Conservation (phyloP, 1,139 yeast species). For the Torulaspora pretoriensis region DNA sequence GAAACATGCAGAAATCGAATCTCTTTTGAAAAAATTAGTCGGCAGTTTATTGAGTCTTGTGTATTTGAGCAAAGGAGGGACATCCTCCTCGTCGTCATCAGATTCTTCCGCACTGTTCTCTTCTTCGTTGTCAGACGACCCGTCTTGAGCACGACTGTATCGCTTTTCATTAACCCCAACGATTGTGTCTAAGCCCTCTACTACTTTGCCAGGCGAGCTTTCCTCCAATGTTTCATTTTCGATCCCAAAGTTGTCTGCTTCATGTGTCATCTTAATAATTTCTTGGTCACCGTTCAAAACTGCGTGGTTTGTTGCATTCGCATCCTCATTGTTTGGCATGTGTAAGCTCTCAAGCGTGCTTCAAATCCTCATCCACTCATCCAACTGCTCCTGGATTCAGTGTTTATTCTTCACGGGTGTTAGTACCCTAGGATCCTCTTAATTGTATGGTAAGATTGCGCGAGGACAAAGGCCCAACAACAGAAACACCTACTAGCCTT, state of each 20-base stretch:
- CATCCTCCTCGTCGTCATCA: slow-evolving; percentile 44
- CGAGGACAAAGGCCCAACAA: not conserved
- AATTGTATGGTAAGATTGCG: not conserved
- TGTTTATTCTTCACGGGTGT: too few relatives aligned
- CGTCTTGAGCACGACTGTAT: slow-evolving; percentile 16
- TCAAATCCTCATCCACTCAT: not conserved
- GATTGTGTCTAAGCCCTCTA: slow-evolving; percentile 3
- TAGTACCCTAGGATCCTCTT: not conserved
- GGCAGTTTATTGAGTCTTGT: slow-evolving; percentile 65
- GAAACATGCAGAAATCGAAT: slow-evolving; percentile 69
- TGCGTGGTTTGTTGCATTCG: not conserved
- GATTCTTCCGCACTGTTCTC: slow-evolving; percentile 39
- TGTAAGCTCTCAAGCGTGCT: not conserved
- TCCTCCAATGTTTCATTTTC: not conserved
- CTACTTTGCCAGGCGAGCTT: not conserved
- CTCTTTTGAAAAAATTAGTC: slow-evolving; percentile 59
- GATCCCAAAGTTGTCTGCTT: not conserved
- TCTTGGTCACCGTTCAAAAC: not conserved
- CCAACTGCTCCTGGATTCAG: too few relatives aligned
- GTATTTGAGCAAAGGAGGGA: slow-evolving; percentile 73
- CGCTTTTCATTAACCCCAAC: slow-evolving; percentile 8
- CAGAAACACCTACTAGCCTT: too few relatives aligned
- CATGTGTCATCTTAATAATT: not conserved
- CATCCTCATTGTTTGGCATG: slow-evolving; percentile 1
- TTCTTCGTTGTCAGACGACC: slow-evolving; percentile 32